These are phyloP conservation scores for Pseudocercospora macadamiae DNA, from an alignment of 2,329 filamentous ascomycete species.

Conservation along the genomic window DNA sequence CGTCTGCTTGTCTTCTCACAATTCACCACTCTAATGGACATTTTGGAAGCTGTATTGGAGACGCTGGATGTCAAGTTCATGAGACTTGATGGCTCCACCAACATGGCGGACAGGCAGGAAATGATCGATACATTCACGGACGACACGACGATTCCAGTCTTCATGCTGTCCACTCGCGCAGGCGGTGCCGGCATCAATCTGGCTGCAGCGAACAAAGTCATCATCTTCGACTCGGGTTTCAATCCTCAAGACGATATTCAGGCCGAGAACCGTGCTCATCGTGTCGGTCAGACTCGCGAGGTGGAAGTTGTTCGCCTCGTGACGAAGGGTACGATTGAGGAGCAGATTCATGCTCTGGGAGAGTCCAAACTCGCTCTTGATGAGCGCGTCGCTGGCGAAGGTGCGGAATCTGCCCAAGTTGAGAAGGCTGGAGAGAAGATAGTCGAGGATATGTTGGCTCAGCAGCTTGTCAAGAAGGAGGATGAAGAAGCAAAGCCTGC, in stretches of 20 bases:
- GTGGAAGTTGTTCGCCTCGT: conserved; percentile 91
- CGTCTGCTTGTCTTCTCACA: conserved; percentile 90
- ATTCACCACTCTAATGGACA: conserved; percentile 88
- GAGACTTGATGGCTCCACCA: conserved; percentile 82
- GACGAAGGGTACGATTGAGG: conserved; percentile 80
- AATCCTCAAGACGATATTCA: conserved; percentile 99
- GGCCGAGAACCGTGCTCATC: conserved; percentile 93
- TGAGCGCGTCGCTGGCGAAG: conserved; percentile 67
- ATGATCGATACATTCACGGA: conserved; percentile 86
- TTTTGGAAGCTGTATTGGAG: conserved; percentile 80
- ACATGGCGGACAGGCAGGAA: conserved; percentile 79
- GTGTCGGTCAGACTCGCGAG: conserved; percentile 85
- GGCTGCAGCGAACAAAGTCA: conserved; percentile 92
- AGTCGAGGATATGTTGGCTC: conserved; percentile 45
- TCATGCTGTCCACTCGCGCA: conserved; percentile 89
- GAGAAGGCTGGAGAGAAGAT: conserved; percentile 43
- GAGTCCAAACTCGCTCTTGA: conserved; percentile 92
- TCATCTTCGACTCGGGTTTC: conserved; percentile 96
- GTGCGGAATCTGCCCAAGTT: conserved; percentile 48
- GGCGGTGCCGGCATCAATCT: conserved; percentile 97
- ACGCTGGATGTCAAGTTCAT: conserved; percentile 74
- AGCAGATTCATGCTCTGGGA: conserved; percentile 88
- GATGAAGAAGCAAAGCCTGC: conserved; percentile 12
- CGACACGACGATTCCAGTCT: conserved; percentile 78
- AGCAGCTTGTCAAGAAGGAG: conserved; percentile 41